Evolutionary conservation across 108 stramenopile genomes (phyloP), one percentile per base, ranked within the genome.

Genomic region (Bacterosira constricta): DNA sequence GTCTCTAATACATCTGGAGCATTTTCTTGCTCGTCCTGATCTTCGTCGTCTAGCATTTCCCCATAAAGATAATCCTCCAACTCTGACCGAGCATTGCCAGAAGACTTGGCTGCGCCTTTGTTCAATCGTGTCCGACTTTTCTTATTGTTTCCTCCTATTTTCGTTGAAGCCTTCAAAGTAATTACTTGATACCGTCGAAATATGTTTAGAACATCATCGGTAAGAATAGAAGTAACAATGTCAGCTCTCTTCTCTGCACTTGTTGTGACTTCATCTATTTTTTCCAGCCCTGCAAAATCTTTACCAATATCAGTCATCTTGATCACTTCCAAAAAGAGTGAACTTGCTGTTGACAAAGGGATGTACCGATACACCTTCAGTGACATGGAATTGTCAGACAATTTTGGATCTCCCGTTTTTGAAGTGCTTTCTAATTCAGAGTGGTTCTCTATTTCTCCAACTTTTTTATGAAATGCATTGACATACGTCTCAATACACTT

Each of bases 111-210:
- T 3, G 50, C n/a, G 27, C 17, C 30, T 11, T 38, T 65, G 27
- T 17, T 66, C 6, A 78, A 27, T 20, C 70, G 65, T 29, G 66
- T 79, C 44, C 77, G 46, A 32, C 45, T 59, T 38, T 39, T 66
- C 35, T 70, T 39, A 32, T 12, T 23, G 38, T 26, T 31, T 47
- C n/a, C 55, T 58, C 29, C 55, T 29, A 69, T 36, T 37, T 75
- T 66, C n/a, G 59, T 56, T 61, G 65, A 45, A 35, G 55, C 45
- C 50, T 71, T 66, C 20, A 60, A n/a, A 34, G 77, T 79, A 18
- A 66, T 46, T 9, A 71, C 69, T 47, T 71, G 67, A 42, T 79
- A 79, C 39, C 62, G 58, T 35, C 77, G 57, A 54, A 79, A 79
- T 27, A 79, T 79, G 29, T 66, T 65, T 30, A 71, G 53, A 1